These are phyloP conservation scores for Begonia peltatifolia DNA, from an alignment of 306 rosid genomes.

Conservation along the genomic window DNA sequence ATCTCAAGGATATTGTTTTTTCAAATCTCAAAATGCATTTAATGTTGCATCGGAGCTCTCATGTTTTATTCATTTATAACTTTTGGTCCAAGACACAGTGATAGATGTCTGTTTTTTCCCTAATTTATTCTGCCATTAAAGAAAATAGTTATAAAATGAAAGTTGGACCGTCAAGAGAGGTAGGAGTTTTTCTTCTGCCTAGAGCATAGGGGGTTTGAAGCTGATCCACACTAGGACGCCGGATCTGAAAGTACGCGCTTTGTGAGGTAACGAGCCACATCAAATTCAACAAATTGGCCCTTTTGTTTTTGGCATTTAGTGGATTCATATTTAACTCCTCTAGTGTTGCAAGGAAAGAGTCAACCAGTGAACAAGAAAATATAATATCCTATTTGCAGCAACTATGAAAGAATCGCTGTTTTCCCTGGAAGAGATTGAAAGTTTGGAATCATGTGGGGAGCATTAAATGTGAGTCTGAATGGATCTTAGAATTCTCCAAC, in stretches of 20 bases:
- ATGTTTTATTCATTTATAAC: constrained; percentile 20
- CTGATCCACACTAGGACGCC: constrained; percentile 1
- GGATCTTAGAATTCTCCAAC: constrained; percentile 37
- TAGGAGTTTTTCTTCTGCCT: constrained; percentile 12
- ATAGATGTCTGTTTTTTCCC: constrained; percentile 49
- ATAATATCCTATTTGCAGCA: constrained; percentile 4
- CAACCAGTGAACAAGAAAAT: constrained; percentile 4
- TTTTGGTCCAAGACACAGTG: constrained; percentile 1
- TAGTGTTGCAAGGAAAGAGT: background rate
- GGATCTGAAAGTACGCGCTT: constrained; percentile 14
- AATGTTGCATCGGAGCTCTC: constrained; percentile 37
- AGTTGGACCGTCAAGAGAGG: no score
- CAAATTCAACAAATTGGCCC: constrained; percentile 15
- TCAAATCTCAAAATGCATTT: constrained; percentile 34
- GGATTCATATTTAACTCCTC: no score
- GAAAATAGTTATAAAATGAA: background rate
- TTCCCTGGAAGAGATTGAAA: constrained; percentile 41
- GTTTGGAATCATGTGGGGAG: constrained; percentile 53
- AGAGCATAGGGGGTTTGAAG: constrained; percentile 33
- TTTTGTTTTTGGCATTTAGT: constrained; percentile 1
- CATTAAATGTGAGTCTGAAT: constrained; percentile 46
- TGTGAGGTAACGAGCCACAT: constrained; percentile 15
- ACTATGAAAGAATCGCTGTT: constrained; percentile 26
- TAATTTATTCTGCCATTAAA: background rate
- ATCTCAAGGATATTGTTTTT: constrained; percentile 53